Base-by-base conservation (phyloP, 2,329 filamentous ascomycete species). In the Penicillium sp. region DNA sequence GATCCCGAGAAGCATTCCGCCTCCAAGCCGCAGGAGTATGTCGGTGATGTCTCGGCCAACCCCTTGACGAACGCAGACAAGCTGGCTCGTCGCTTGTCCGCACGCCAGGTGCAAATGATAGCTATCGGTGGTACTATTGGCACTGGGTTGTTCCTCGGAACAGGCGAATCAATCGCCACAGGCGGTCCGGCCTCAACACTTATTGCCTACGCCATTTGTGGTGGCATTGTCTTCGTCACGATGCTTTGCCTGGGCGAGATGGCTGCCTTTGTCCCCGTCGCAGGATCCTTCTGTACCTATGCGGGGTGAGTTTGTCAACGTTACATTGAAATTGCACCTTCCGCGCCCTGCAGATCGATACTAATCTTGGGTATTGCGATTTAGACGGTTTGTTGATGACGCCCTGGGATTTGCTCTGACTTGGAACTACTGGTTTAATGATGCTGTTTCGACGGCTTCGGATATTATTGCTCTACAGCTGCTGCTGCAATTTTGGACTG, bases 81-180 rank as follows among this genome's bases (percentile, higher is more conserved):
- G 46, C 73, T 87, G 9, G 75, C 75, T 17, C 80, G 84, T 4
- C 78, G 80, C 34, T 74, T 86, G 10, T 83, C 81, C 2, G 73
- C 81, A 13, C 79, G 84, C n/a, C 84, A 87, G 66, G 81, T 87
- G 9, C 84, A 87, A 70, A 86, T 87, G 83, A 85, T 87, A 54
- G 85, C 84, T 36, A 75, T 77, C 49, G 74, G 71, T 5, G 74
- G 74, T 18, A 75, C 73, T 6, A 76, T 76, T 39, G 71, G 68
- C 12, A 86, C 84, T 0, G 84, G 84, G 2, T 68, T 87, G 3
- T 87, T 87, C 57, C 73, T 87, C 5, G 84, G 84, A 24, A 84
- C 82, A 0, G 84, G 84, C 8, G 82, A 81, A 62, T 80, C 82
- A 3, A 68, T 87, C 32, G 77, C 82, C 1, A 84, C 77, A 0